Base-by-base conservation (phyloP, 352 stramenopile genomes). In the Pythium aquatile region DNA sequence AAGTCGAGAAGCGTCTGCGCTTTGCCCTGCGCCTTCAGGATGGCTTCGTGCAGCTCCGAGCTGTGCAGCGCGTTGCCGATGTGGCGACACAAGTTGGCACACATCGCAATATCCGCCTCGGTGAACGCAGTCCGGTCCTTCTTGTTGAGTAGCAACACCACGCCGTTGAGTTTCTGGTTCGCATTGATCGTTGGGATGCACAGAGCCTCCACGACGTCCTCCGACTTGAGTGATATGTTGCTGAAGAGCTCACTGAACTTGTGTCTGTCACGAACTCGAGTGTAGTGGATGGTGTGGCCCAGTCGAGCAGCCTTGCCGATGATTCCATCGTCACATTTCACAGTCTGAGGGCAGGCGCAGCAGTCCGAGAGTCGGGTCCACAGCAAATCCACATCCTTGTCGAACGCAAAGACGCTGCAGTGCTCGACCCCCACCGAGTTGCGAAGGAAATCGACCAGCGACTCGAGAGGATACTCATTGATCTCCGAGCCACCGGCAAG, bases 1-100 rank as follows among this genome's bases (percentile, higher is more conserved):
- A 91, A 70, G 53, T 90, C 80, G 3, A 91, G 61, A 24, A 90
- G 37, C 14, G 79, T 86, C 66, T 88, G 78, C 0, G 83, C 79
- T 53, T 89, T 90, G n/a, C 74, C 70, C 65, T 90, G 76, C 0
- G 81, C 77, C 51, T 79, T 85, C 9, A 74, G 66, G 2, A 85
- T 75, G 11, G 77, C 73, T 55, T 89, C 79, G 58, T 88, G 79
- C 13, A 90, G 76, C 40, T 80, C 75, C 14, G 83, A 73, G 44
- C 69, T 80, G 64, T 90, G 75, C 16, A 91, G 68, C 9, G 70
- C 81, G 20, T 61, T 74, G 11, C 78, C 81, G 26, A 91, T 75
- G 53, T 89, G 81, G 20, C 73, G 64, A 33, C 83, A 84, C 3
- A 91, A 61, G 35, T 77, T 74, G 32, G 61, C 68, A 37, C 81